phyloP scores from a whole-genome alignment of 148 eudicot species.

The Nepenthes mirabilis region DNA sequence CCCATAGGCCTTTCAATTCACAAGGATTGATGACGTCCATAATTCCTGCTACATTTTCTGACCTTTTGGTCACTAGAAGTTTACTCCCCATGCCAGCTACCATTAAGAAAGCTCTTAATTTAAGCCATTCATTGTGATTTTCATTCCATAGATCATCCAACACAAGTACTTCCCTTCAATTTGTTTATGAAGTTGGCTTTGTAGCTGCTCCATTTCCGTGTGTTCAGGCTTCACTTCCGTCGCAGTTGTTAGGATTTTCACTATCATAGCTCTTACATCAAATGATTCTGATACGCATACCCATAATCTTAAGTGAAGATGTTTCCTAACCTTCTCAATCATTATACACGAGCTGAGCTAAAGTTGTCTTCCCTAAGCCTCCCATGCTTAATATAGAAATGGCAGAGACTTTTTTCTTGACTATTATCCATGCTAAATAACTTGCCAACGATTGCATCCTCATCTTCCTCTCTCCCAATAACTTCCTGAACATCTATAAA shows the following conservation, averaged over 20 bases:
- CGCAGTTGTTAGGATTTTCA: slow-evolving; percentile 4
- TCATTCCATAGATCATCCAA: slow-evolving; percentile 16
- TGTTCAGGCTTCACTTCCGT: not conserved
- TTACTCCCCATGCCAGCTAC: slow-evolving; percentile 6
- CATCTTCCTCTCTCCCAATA: slow-evolving; percentile 15
- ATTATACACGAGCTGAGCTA: slow-evolving; percentile 17
- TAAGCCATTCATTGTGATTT: slow-evolving; percentile 1
- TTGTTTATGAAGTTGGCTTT: slow-evolving; percentile 1
- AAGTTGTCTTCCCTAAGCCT: slow-evolving; percentile 24
- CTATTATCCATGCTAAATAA: not conserved
- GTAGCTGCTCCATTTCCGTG: not conserved
- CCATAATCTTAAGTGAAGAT: slow-evolving; percentile 14
- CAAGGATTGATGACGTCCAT: not conserved
- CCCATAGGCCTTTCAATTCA: not conserved
- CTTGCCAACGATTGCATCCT: slow-evolving; percentile 2
- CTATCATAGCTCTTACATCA: slow-evolving; percentile 1
- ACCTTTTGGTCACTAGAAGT: slow-evolving; percentile 5
- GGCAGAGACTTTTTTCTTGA: not conserved
- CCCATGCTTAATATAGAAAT: slow-evolving; percentile 14
- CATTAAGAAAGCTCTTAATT: slow-evolving; percentile 1
- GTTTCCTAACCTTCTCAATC: slow-evolving; percentile 5
- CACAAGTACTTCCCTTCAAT: slow-evolving; percentile 6
- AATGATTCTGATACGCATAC: slow-evolving; percentile 14
- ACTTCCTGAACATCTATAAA: slow-evolving; percentile 7
- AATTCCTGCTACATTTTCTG: not conserved